Percentiles rank a stretch among this genome's conserved stretches.
Evolutionary conservation across 371 early-diverging fungal genomes (phyloP).

Genomic region (Rhizopus delemar): DNA sequence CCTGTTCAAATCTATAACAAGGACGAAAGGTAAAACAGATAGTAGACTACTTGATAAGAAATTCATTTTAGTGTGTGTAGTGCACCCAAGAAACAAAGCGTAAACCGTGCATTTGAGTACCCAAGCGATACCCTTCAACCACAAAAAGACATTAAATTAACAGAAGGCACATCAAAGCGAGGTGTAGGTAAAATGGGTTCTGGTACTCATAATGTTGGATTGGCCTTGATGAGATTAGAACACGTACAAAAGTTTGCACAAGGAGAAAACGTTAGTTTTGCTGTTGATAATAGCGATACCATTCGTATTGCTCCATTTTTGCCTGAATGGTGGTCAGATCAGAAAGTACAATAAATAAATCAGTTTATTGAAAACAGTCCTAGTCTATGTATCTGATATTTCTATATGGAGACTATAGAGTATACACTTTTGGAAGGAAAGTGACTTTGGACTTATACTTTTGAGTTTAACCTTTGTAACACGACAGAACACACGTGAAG

Average conservation of each 20-base stretch:
- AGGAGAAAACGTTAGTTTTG: slow-evolving; percentile 25
- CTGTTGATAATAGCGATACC: slow-evolving; percentile 37
- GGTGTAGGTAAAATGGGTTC: slow-evolving; percentile 69
- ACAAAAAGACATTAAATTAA: slow-evolving; percentile 50
- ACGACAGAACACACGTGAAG: too few species aligned
- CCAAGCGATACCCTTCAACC: slow-evolving; percentile 38
- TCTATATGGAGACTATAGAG: too few species aligned
- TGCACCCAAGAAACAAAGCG: slow-evolving; percentile 37
- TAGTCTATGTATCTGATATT: too few species aligned
- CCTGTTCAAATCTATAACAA: slow-evolving; percentile 70
- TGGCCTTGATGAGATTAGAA: slow-evolving; percentile 87
- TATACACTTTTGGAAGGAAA: too few species aligned
- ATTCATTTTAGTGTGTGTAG: slow-evolving; percentile 12
- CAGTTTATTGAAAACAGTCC: too few species aligned
- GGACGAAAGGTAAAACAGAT: slow-evolving; percentile 35
- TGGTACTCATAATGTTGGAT: slow-evolving; percentile 75
- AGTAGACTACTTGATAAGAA: too few species aligned
- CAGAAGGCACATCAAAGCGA: slow-evolving; percentile 40
- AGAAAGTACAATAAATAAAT: too few species aligned
- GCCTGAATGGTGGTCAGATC: slow-evolving; percentile 56
- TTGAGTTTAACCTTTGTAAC: too few species aligned
- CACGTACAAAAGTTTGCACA: slow-evolving; percentile 44
- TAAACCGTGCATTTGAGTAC: slow-evolving; percentile 27
- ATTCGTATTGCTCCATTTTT: slow-evolving; percentile 52
- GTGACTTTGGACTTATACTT: too few species aligned